Conservation (phyloP, 176 grass and related monocot genomes). For the Typha latifolia region DNA sequence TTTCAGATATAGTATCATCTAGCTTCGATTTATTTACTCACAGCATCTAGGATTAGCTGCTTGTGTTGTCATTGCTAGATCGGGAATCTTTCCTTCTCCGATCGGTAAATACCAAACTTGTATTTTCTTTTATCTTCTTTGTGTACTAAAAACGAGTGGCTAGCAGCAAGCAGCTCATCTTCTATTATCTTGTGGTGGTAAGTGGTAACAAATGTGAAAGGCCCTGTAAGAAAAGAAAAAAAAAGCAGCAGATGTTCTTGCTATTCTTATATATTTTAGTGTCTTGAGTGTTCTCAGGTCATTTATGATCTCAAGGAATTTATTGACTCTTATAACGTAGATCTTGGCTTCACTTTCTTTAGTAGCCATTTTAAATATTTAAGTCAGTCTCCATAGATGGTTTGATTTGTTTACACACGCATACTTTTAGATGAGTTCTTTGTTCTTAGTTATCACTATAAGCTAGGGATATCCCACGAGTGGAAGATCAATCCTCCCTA, state of each 20-base stretch:
- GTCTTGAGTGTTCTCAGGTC: slow-evolving; percentile 3
- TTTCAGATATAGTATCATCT: slow-evolving; percentile 25
- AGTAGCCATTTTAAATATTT: too few species aligned
- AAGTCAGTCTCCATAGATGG: too few species aligned
- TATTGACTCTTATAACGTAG: too few species aligned
- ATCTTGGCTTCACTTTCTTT: too few species aligned
- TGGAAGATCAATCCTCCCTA: too few species aligned
- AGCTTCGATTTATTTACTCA: slow-evolving; percentile 3
- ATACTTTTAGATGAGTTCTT: too few species aligned
- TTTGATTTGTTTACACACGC: too few species aligned
- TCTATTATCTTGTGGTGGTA: background rate
- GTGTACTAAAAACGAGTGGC: too few species aligned
- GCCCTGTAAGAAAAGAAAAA: slow-evolving; percentile 5
- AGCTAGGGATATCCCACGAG: too few species aligned
- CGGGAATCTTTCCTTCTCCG: slow-evolving; percentile 8
- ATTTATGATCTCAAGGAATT: background rate
- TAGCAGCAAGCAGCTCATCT: background rate
- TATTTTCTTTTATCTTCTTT: background rate
- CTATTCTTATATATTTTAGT: background rate
- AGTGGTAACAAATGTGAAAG: background rate
- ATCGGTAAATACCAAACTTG: slow-evolving; percentile 19
- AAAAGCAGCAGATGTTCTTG: slow-evolving; percentile 17
- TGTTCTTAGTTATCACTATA: too few species aligned
- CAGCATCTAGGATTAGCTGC: slow-evolving; percentile 8
- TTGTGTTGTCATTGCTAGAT: slow-evolving; percentile 6